These are phyloP conservation scores for Yamadazyma triangularis DNA, from an alignment of 1,139 yeast genomes.

Conservation along the genomic window DNA sequence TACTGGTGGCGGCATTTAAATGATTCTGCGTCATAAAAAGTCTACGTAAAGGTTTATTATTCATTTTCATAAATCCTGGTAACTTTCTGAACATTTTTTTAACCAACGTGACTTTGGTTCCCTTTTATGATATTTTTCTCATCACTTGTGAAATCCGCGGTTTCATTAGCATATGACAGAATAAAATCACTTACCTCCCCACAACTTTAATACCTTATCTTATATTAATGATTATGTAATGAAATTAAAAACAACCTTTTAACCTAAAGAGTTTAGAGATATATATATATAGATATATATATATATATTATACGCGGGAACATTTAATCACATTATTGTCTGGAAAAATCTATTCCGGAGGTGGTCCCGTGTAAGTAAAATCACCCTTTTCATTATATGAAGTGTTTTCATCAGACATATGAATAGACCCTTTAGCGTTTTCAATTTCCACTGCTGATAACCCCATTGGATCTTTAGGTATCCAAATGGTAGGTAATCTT, in stretches of 20 bases:
- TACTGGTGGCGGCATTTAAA: slow-evolving; percentile 2
- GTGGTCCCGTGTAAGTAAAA: slow-evolving; percentile 49
- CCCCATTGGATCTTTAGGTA: slow-evolving; percentile 83
- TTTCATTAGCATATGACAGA: no score
- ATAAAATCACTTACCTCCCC: no score
- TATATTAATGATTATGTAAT: no score
- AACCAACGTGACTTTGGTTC: no score
- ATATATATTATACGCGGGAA: no score
- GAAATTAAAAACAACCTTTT: not conserved
- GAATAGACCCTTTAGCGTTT: slow-evolving; percentile 37
- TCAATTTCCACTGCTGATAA: slow-evolving; percentile 59
- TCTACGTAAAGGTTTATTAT: slow-evolving; percentile 3
- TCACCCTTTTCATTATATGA: slow-evolving; percentile 56
- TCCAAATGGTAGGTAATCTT: slow-evolving; percentile 74
- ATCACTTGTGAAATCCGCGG: no score
- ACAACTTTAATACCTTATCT: no score
- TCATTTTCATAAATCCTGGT: not conserved
- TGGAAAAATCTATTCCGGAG: slow-evolving; percentile 47
- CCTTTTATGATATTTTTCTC: no score
- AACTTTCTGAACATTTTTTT: no score
- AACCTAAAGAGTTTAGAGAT: no score
- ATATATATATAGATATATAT: no score
- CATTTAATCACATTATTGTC: not conserved
- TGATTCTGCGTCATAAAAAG: slow-evolving; percentile 8
- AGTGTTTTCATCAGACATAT: slow-evolving; percentile 66